Base-by-base conservation (phyloP, 257 asterid genomes). In the Plantago elongata region DNA sequence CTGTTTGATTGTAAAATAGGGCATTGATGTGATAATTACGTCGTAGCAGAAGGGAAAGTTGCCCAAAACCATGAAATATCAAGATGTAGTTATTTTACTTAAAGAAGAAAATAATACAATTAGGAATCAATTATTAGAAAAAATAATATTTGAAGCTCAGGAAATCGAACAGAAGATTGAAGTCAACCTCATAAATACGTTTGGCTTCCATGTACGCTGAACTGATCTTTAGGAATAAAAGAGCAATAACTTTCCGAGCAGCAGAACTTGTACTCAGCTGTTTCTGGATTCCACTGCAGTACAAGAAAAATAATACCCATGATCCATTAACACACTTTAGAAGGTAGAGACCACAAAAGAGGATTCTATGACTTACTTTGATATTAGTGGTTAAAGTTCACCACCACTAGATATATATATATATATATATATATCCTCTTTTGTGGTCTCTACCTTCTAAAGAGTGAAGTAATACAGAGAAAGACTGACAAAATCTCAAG, bases 121-220 rank as follows among this genome's bases (percentile, higher is more conserved):
- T 51, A 50, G 60, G 49, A 64, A 54, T 42, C 34, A 47, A 44
- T 54, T 13, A 13, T 48, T 6, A 58, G 15, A 34, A 57, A 59
- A 44, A 27, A 60, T 44, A 52, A 34, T 59, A 47, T 9, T 17
- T 47, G 56, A 16, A 45, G 69, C 34, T 51, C 27, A 52, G 46
- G 60, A 67, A 54, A 18, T 13, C 38, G 22, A n/a, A n/a, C n/a
- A n/a, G n/a, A n/a, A n/a, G 40, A 51, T 65, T 55, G 22, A 66
- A 68, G 57, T 46, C 61, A 74, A 89, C 95, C 97, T 90, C 96
- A 61, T 81, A 87, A 56, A 85, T 85, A 74, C 97, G 81, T 75
- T 74, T 90, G 44, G 85, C 89, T 52, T 87, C 95, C 97, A 87
- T 85, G 81, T 81, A 90, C 29, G 87, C 81, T 73, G 80, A 72